phyloP scores from a whole-genome alignment of 1,284 basidiomycete species.

The Sporisorium exsertum region DNA sequence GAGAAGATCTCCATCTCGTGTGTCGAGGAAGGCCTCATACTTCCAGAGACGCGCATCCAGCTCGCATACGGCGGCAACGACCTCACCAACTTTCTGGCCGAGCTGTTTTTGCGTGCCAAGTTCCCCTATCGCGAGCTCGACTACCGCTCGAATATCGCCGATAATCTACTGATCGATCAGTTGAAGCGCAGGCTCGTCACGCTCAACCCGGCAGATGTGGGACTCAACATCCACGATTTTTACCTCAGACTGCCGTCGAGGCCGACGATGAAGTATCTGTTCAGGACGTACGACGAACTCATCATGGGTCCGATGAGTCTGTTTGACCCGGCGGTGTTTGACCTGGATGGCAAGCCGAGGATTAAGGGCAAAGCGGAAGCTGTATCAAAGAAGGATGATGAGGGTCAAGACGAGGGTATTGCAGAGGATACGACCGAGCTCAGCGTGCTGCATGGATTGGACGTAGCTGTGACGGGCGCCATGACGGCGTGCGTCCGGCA shows the following conservation, averaged over 20 bases:
- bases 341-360: slow-evolving; percentile 80
- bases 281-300: slow-evolving; percentile 94
- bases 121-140: slow-evolving; percentile 90
- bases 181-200: slow-evolving; percentile 65
- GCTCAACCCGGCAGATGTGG: slow-evolving; percentile 65
- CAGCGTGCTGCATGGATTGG: slow-evolving; percentile 23
- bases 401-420: slow-evolving; percentile 52
- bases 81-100: slow-evolving; percentile 86
- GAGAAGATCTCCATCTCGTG: slow-evolving; percentile 87
- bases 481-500: slow-evolving; percentile 58
- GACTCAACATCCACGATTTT: slow-evolving; percentile 79
- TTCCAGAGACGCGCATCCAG: slow-evolving; percentile 86
- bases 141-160: slow-evolving; percentile 49
- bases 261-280: slow-evolving; percentile 85
- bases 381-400: slow-evolving; percentile 27
- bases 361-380: slow-evolving; percentile 28
- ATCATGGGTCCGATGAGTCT: slow-evolving; percentile 92
- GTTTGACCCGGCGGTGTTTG: slow-evolving; percentile 90
- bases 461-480: slow-evolving; percentile 57
- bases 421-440: slow-evolving; percentile 49
- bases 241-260: slow-evolving; percentile 77
- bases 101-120: slow-evolving; percentile 81
- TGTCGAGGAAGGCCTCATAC: slow-evolving; percentile 91
- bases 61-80: slow-evolving; percentile 92
- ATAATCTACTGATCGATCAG: slow-evolving; percentile 58